These are phyloP conservation scores for Cryphonectria naterciae DNA, from an alignment of 2,329 filamentous ascomycete species.

Conservation along the genomic window DNA sequence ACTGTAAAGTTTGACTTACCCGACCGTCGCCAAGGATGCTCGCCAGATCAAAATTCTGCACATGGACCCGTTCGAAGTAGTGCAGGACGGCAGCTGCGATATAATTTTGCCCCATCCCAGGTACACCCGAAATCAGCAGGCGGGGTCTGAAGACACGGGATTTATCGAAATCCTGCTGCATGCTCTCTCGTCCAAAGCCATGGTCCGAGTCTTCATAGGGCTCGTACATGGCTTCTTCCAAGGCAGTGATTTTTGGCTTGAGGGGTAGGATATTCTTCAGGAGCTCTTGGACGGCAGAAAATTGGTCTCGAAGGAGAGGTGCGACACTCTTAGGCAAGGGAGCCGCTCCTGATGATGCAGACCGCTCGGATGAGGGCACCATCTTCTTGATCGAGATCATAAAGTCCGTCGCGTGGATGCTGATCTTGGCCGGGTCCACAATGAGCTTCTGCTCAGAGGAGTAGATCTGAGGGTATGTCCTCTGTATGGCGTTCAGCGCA, in stretches of 20 bases:
- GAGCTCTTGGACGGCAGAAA: conserved; percentile 68
- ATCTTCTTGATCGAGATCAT: conserved; percentile 97
- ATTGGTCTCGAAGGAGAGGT: conserved; percentile 75
- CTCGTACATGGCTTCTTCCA: conserved; percentile 93
- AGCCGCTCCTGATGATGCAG: conserved; percentile 80
- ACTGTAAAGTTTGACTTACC: conserved; percentile 47
- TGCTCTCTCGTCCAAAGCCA: conserved; percentile 82
- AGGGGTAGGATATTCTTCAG: conserved; percentile 80
- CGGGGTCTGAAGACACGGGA: conserved; percentile 87
- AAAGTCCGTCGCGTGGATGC: conserved; percentile 90
- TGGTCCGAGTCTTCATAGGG: conserved; percentile 80
- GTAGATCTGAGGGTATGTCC: conserved; percentile 96
- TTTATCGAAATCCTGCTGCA: conserved; percentile 79
- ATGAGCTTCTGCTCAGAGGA: conserved; percentile 85
- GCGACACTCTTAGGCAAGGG: conserved; percentile 80
- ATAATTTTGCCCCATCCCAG: conserved; percentile 94
- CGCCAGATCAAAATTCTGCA: conserved; percentile 91
- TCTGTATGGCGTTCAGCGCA: conserved; percentile 91
- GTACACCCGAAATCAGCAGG: conserved; percentile 77
- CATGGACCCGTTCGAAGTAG: conserved; percentile 90
- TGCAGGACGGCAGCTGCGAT: conserved; percentile 83
- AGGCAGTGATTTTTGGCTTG: conserved; percentile 82
- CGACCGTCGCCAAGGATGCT: conserved; percentile 84
- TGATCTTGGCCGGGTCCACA: conserved; percentile 83
- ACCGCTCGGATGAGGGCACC: conserved; percentile 90